Conservation (phyloP, 257 asterid species). For the Petunia secreta region DNA sequence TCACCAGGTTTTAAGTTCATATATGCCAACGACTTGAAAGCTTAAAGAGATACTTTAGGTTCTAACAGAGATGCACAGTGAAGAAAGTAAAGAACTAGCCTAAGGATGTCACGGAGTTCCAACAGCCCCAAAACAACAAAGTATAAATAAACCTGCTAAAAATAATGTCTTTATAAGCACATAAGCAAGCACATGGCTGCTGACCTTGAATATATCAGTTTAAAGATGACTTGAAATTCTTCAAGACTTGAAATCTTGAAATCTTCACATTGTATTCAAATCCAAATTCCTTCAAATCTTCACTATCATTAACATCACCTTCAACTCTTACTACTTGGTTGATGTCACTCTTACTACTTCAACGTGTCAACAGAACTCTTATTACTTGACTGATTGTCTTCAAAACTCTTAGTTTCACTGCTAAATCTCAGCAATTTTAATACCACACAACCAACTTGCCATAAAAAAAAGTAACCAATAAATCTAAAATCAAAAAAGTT, state of each 20-base stretch:
- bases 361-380: slow-evolving; percentile 60
- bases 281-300: slow-evolving; percentile 78
- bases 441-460: slow-evolving; percentile 37
- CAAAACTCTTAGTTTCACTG: slow-evolving; percentile 52
- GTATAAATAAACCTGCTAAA: slow-evolving; percentile 41
- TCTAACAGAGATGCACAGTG: background rate
- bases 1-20: background rate
- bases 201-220: slow-evolving; percentile 56
- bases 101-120: background rate
- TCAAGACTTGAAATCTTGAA: slow-evolving; percentile 62
- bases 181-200: slow-evolving; percentile 90
- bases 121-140: background rate
- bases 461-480: slow-evolving; percentile 27
- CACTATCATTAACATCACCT: slow-evolving; percentile 86
- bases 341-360: slow-evolving; percentile 67
- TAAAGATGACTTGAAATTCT: slow-evolving; percentile 59
- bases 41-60: background rate
- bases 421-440: slow-evolving; percentile 46
- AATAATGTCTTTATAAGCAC: slow-evolving; percentile 61
- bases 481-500: background rate
- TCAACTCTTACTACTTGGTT: slow-evolving; percentile 82
- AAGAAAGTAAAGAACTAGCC: slow-evolving; percentile 4
- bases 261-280: slow-evolving; percentile 87
- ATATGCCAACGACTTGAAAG: too few species aligned
- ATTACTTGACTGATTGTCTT: slow-evolving; percentile 46